Percentiles rank a stretch among this genome's conserved stretches.
These are phyloP conservation scores for Apiospora malaysiana DNA, from an alignment of 2,329 filamentous ascomycete genomes.

Conservation along the genomic window DNA sequence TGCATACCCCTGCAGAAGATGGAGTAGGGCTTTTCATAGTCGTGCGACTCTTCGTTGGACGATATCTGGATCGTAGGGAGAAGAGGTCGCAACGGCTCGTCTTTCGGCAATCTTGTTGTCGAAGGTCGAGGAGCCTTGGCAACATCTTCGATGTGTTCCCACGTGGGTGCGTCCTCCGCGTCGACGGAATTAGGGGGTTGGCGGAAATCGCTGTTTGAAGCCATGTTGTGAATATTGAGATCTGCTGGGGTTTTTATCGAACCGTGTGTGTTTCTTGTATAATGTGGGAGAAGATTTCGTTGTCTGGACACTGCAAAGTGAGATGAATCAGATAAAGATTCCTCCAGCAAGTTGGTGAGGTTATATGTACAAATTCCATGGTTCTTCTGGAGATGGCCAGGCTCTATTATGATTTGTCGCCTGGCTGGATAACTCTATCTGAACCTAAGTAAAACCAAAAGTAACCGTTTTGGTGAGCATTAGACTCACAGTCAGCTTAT, in stretches of 20 bases:
- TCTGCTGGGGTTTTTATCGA: not conserved
- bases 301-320: not conserved
- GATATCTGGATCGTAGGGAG: no score
- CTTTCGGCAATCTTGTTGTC: no score
- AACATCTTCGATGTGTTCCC: not conserved
- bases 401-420: not conserved
- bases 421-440: not conserved
- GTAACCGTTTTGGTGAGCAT: no score
- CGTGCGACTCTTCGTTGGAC: not conserved
- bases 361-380: not conserved
- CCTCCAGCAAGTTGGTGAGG: no score
- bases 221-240: not conserved
- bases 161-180: not conserved
- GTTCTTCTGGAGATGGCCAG: not conserved
- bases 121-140: no score
- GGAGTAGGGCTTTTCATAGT: not conserved
- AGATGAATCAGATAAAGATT: not conserved
- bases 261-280: no score
- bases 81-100: no score
- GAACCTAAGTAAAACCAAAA: not conserved
- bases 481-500: no score
- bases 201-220: not conserved
- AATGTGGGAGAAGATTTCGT: not conserved
- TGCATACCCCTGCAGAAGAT: not conserved
- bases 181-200: not conserved